Evolutionary conservation across 2,329 filamentous ascomycete species (phyloP).

Genomic region (Diaporthe humulicola): DNA sequence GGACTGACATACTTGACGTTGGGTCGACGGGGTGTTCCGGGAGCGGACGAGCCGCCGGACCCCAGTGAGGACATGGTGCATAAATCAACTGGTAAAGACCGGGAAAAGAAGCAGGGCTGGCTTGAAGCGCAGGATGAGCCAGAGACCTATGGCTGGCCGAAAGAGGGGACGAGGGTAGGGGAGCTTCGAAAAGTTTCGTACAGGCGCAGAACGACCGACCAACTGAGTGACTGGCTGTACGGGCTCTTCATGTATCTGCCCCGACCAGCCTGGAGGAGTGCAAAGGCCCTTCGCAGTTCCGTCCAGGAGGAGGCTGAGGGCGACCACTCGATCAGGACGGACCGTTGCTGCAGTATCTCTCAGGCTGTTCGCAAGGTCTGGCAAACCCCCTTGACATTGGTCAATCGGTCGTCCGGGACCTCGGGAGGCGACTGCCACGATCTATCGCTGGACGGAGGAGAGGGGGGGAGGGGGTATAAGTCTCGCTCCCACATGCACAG

Average conservation of each 20-base stretch:
- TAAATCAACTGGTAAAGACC: not conserved
- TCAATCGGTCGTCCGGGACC: not conserved
- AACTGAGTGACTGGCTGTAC: not conserved
- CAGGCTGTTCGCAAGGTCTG: slow-evolving; percentile 28
- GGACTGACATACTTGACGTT: slow-evolving; percentile 61
- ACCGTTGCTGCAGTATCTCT: slow-evolving; percentile 28
- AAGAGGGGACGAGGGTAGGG: not conserved
- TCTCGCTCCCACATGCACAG: slow-evolving; percentile 19
- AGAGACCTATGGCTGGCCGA: not conserved
- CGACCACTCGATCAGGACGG: slow-evolving; percentile 34
- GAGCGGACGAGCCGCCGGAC: slow-evolving; percentile 39
- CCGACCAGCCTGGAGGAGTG: not conserved
- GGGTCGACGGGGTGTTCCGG: slow-evolving; percentile 46
- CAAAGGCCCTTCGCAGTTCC: not conserved
- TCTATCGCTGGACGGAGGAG: slow-evolving; percentile 16
- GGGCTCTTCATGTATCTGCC: not conserved
- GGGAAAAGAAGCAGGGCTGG: not conserved
- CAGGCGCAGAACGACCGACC: not conserved
- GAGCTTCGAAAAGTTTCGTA: slow-evolving; percentile 1
- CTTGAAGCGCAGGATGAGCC: not conserved
- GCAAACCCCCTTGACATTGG: slow-evolving; percentile 11
- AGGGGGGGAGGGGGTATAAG: not conserved
- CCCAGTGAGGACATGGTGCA: slow-evolving; percentile 45
- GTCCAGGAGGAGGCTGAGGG: slow-evolving; percentile 3
- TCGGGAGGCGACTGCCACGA: slow-evolving; percentile 19